Conservation (phyloP, 805 yeast genomes). For the Ascoidea rubescens region DNA sequence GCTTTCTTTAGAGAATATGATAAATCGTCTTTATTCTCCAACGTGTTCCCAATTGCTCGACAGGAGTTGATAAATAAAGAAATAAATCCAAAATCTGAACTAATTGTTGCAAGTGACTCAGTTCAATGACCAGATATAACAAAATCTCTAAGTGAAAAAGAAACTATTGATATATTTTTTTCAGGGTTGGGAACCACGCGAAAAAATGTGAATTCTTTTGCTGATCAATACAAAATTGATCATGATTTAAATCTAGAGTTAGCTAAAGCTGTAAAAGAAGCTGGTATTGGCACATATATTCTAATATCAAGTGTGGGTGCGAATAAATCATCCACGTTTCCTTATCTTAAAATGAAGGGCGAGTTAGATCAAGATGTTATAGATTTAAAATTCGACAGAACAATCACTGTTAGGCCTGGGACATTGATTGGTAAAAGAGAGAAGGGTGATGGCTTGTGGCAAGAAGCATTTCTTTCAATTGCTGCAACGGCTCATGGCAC, state of each 20-base stretch:
- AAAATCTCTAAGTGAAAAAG: constrained; percentile 13
- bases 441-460: constrained; percentile 23
- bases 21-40: constrained; percentile 20
- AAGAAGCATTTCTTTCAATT: constrained; percentile 18
- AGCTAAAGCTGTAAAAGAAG: constrained; percentile 61
- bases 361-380: constrained; percentile 55
- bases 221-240: constrained; percentile 57
- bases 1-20: constrained; percentile 34
- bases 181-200: constrained; percentile 69
- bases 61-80: too few species aligned
- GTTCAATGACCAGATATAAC: constrained; percentile 35
- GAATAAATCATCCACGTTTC: constrained; percentile 33
- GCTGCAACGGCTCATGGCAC: constrained; percentile 22
- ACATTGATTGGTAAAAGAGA: constrained; percentile 50
- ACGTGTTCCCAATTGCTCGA: constrained; percentile 39
- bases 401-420: constrained; percentile 74
- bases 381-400: constrained; percentile 50
- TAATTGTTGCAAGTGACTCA: constrained; percentile 31
- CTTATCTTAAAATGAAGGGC: constrained; percentile 61
- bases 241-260: constrained; percentile 54
- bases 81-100: constrained; percentile 6
- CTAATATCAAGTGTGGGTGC: constrained; percentile 59
- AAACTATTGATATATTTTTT: constrained; percentile 30
- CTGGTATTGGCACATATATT: constrained; percentile 55
- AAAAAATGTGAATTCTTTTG: constrained; percentile 59